Evolutionary conservation across 495 filamentous ascomycete genomes (phyloP), one percentile per base, ranked within the genome.

Genomic region (Schizothecium vesticola): DNA sequence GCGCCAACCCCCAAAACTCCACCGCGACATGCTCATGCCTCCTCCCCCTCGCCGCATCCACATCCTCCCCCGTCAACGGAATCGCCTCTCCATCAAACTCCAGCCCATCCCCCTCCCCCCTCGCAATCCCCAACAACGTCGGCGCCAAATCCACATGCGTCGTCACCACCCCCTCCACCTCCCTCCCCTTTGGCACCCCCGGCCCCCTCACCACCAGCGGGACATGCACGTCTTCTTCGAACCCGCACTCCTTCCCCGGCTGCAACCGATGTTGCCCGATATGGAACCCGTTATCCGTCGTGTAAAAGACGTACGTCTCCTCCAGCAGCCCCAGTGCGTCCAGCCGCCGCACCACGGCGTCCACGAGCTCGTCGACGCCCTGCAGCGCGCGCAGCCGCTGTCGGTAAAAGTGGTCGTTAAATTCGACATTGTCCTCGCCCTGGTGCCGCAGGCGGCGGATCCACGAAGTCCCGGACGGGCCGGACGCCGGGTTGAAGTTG

Each of bases 261-360:
- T 87, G 86, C 31, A 92, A 71, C 6, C 90, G 83, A 72, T 93
- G 90, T 69, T 92, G 90, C 25, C 89, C 86, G 63, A 92, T 90
- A 69, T 92, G 89, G 74, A 88, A 92, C 0, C 90, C 90, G 69
- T 93, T 92, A 70, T 92, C 90, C 0, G 86, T 88, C 1, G 89
- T 89, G 73, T 89, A 92, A 62, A 93, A 82, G 59, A 93, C 83
- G 67, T 87, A 92, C 0, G 90, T 92, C 68, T 90, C 86, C 12
- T 91, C 87, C 9, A 91, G 74, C 31, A 89, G 69, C 19, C 76
- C 81, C 25, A 82, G 75, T 2, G 79, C 72, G 16, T 85, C 82
- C 0, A 93, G 76, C 0, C 83, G 81, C 0, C 71, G 67, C 1
- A 92, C 74, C 1, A 92, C 68, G 0, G 74, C 75, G 22, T 89